Evolutionary conservation across 2,329 filamentous ascomycete genomes (phyloP), one percentile per base, ranked within the genome.

Genomic region (Coleophoma cylindrospora): DNA sequence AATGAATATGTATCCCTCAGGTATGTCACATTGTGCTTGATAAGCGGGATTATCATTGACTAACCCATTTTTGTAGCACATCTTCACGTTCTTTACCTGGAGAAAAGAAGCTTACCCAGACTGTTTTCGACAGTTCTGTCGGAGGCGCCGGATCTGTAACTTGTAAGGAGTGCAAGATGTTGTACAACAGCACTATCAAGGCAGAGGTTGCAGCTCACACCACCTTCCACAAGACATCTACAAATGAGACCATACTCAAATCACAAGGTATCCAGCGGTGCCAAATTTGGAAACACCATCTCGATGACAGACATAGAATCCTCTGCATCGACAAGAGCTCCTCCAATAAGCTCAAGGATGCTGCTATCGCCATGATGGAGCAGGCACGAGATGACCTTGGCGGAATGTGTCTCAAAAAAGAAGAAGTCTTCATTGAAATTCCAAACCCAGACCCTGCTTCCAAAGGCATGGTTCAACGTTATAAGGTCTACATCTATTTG

Each of bases 401-500:
- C 13, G 36, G 36, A n/a, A n/a, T 38, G 15, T 38, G 14, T 13
- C 15, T n/a, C 36, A 8, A 38, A 17, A 17, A 38, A n/a, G 36
- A 38, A 14, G 15, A 14, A 14, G 36, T 38, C 36, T 38, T 38
- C 11, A 38, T 13, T 14, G 36, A 49, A 22, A 54, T 57, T 36
- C 14, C 44, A 3, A 48, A 54, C 15, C 47, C 49, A 1, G 47
- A 40, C 4, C 33, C 49, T 37, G 12, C 13, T 7, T 36, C 19
- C 3, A 38, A 49, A 46, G 38, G 14, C 8, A 51, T 43, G 2
- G 52, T 56, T 14, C 50, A 51, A 13, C 49, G 50, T 3, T 58
- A 55, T 43, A 57, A 56, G 22, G 34, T 61, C 10, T 62, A 55
- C 43, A 45, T 61, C n/a, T 55, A 55, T 17, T 45, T 52, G 14